phyloP scores from a whole-genome alignment of 345 rosid genomes.

The Cardamine resedifolia region DNA sequence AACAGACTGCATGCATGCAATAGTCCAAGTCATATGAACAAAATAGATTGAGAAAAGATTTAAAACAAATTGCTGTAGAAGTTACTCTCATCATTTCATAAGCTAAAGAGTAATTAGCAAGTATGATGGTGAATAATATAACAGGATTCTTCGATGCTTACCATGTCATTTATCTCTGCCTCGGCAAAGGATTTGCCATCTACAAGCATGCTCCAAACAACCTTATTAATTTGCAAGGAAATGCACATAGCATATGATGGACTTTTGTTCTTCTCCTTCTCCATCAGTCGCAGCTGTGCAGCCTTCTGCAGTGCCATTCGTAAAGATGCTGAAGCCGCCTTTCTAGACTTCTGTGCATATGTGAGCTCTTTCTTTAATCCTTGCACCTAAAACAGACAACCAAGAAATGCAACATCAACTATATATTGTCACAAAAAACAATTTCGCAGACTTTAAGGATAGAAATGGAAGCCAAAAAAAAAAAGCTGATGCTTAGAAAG shows the following conservation, averaged over 20 bases:
- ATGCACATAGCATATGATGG: slow-evolving; percentile 99
- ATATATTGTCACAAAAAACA: background rate
- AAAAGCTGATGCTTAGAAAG: slow-evolving; percentile 2
- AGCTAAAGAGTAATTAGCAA: slow-evolving; percentile 1
- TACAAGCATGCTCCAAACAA: slow-evolving; percentile 96
- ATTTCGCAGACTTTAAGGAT: no score
- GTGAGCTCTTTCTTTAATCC: slow-evolving; percentile 75
- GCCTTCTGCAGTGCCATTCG: slow-evolving; percentile 86
- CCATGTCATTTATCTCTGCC: slow-evolving; percentile 99
- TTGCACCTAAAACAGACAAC: slow-evolving; percentile 62
- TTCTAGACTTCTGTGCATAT: slow-evolving; percentile 71
- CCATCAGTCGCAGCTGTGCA: slow-evolving; percentile 84
- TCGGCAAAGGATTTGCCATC: slow-evolving; percentile 99
- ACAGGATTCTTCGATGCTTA: slow-evolving; percentile 29
- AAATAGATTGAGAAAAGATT: slow-evolving; percentile 7
- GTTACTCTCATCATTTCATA: slow-evolving; percentile 7
- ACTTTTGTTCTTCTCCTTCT: slow-evolving; percentile 96
- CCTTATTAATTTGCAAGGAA: slow-evolving; percentile 80
- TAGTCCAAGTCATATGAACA: background rate
- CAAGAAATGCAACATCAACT: slow-evolving; percentile 13
- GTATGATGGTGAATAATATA: background rate
- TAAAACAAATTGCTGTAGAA: background rate
- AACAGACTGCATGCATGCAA: background rate
- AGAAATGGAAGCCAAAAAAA: background rate
- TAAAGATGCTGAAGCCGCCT: slow-evolving; percentile 74